Conservation (phyloP, 192 early-diverging fungal species). For the Tieghemiomyces parasiticus region DNA sequence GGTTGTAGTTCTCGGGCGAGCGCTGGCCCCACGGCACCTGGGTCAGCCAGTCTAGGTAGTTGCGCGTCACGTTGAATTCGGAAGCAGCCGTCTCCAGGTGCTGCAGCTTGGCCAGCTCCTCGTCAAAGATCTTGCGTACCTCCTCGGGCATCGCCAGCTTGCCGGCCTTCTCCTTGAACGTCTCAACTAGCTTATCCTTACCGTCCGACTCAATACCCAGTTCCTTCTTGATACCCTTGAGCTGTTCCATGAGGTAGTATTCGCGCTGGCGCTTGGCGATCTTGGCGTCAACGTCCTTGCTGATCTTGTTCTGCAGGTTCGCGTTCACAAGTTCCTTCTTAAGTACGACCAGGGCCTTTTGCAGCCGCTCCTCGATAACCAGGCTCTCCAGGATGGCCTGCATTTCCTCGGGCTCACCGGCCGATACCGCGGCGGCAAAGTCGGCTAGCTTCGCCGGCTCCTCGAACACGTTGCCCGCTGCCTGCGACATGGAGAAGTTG, state of each 20-base stretch:
- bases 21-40: constrained; percentile 92
- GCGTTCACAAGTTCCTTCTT: constrained; percentile 98
- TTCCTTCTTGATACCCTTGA: constrained; percentile 99
- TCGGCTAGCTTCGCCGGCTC: constrained; percentile 91
- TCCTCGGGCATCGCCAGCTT: constrained; percentile 79
- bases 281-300: constrained; percentile 94
- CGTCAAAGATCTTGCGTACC: constrained; percentile 94
- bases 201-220: constrained; percentile 94
- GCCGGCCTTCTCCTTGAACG: constrained; percentile 76
- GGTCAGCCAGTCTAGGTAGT: constrained; percentile 98
- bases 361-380: constrained; percentile 77
- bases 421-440: constrained; percentile 92
- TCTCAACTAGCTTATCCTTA: constrained; percentile 92
- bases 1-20: constrained; percentile 84
- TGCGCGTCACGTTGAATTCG: constrained; percentile 97
- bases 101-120: constrained; percentile 88
- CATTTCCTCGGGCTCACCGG: constrained; percentile 81
- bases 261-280: constrained; percentile 95
- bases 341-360: constrained; percentile 81
- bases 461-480: constrained; percentile 88
- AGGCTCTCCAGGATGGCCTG: constrained; percentile 85
- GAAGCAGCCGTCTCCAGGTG: constrained; percentile 89
- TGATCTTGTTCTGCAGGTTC: constrained; percentile 94
- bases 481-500: constrained; percentile 89
- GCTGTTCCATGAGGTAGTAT: constrained; percentile 98